Conservation (phyloP, 176 grass and related monocot genomes). For the Tillandsia fasciculata region DNA sequence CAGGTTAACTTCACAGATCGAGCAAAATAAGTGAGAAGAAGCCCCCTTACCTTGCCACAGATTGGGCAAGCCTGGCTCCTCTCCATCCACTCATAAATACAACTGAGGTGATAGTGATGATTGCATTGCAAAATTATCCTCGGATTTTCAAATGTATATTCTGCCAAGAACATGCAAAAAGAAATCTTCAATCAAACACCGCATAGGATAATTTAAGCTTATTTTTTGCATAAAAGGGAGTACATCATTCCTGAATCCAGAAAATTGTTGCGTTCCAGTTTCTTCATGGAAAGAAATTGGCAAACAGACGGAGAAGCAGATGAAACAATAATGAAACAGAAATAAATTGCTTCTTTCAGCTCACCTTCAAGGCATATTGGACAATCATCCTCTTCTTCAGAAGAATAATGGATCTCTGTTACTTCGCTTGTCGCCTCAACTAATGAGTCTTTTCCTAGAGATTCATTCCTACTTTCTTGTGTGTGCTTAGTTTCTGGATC, state of each 20-base stretch:
- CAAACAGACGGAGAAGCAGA: background rate
- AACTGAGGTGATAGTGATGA: slow-evolving; percentile 1
- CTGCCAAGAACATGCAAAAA: background rate
- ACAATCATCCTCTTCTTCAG: background rate
- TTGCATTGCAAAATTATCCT: slow-evolving; percentile 8
- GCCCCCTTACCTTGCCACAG: background rate
- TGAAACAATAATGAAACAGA: background rate
- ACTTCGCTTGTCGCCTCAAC: background rate
- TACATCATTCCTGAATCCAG: no score
- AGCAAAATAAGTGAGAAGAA: background rate
- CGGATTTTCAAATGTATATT: background rate
- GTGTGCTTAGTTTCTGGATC: background rate
- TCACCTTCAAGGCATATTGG: slow-evolving; percentile 1
- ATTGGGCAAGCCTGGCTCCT: background rate
- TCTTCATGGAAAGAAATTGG: no score
- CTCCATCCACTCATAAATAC: slow-evolving; percentile 2
- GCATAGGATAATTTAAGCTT: no score
- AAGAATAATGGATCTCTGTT: background rate
- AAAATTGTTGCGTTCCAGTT: no score
- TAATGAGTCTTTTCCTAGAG: background rate
- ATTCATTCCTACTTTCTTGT: background rate
- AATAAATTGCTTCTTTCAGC: background rate
- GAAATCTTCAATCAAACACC: background rate
- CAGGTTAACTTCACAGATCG: background rate
- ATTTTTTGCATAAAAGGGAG: no score